phyloP scores from a whole-genome alignment of 108 stramenopile genomes.

The Poteriospumella lacustris region DNA sequence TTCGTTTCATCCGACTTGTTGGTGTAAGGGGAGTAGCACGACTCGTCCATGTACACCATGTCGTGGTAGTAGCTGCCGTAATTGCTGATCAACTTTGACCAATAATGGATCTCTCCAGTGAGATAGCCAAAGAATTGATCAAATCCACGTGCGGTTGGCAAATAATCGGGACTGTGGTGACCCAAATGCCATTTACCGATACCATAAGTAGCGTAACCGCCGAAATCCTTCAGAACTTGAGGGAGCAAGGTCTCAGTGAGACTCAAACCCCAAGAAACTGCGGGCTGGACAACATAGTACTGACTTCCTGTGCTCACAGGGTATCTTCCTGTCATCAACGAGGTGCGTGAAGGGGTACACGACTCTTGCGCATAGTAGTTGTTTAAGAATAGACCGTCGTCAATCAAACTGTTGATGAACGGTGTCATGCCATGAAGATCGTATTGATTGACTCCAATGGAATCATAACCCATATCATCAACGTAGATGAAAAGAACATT shows the following conservation, averaged over 20 bases:
- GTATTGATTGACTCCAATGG: not conserved
- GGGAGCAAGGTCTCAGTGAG: constrained; percentile 22
- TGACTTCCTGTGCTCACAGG: constrained; percentile 24
- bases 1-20: constrained; percentile 18
- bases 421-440: constrained; percentile 19
- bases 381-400: constrained; percentile 23
- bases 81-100: constrained; percentile 35
- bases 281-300: constrained; percentile 21
- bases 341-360: constrained; percentile 36
- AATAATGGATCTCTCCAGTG: not conserved
- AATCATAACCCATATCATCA: constrained; percentile 18
- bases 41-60: not conserved
- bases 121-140: constrained; percentile 10
- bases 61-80: not conserved
- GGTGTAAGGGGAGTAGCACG: not conserved
- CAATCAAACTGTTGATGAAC: not conserved
- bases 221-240: not conserved
- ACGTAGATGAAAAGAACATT: not conserved
- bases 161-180: not conserved
- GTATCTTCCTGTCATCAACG: constrained; percentile 38
- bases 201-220: not conserved
- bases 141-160: constrained; percentile 32
- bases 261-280: constrained; percentile 17
- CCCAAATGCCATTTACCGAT: constrained; percentile 39
- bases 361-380: constrained; percentile 35